These are phyloP conservation scores for Trypanosomatidae sp. DNA, from an alignment of 208 protist species.

Conservation along the genomic window DNA sequence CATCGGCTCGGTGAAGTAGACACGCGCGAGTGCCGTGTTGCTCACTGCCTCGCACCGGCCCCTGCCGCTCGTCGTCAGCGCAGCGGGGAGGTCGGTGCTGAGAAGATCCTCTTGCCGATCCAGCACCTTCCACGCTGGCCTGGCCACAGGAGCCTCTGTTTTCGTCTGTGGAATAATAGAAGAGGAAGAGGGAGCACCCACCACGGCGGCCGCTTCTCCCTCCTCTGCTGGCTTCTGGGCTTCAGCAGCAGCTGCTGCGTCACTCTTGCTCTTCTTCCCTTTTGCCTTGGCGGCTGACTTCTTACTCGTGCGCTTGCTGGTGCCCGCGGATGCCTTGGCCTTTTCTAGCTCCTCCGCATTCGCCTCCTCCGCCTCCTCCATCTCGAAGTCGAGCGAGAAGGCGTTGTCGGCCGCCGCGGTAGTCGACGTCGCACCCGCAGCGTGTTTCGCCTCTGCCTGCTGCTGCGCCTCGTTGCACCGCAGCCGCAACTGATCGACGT, in stretches of 20 bases:
- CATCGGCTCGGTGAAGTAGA: slow-evolving; percentile 36
- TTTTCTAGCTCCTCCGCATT: slow-evolving; percentile 34
- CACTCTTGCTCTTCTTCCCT: slow-evolving; percentile 33
- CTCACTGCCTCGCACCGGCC: slow-evolving; percentile 43
- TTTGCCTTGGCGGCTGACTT: slow-evolving; percentile 10
- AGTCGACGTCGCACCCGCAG: background rate
- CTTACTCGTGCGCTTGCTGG: slow-evolving; percentile 1
- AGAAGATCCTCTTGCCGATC: slow-evolving; percentile 14
- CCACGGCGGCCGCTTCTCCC: background rate
- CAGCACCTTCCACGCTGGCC: slow-evolving; percentile 20
- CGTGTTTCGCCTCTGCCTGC: slow-evolving; percentile 17
- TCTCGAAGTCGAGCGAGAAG: slow-evolving; percentile 46
- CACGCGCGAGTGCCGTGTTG: slow-evolving; percentile 37
- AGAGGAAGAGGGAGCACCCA: too few species aligned
- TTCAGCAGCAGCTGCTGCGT: too few species aligned
- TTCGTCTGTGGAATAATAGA: too few species aligned
- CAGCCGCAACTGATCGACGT: slow-evolving; percentile 38
- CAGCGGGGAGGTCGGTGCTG: slow-evolving; percentile 13
- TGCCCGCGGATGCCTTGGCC: slow-evolving; percentile 21
- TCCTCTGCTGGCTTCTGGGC: slow-evolving; percentile 7
- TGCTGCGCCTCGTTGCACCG: slow-evolving; percentile 34
- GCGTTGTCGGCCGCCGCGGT: slow-evolving; percentile 19
- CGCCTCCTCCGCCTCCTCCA: slow-evolving; percentile 33
- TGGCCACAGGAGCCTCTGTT: too few species aligned
- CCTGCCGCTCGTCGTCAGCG: slow-evolving; percentile 11